phyloP scores from a whole-genome alignment of 306 rosid species.

The Lupinus albus region DNA sequence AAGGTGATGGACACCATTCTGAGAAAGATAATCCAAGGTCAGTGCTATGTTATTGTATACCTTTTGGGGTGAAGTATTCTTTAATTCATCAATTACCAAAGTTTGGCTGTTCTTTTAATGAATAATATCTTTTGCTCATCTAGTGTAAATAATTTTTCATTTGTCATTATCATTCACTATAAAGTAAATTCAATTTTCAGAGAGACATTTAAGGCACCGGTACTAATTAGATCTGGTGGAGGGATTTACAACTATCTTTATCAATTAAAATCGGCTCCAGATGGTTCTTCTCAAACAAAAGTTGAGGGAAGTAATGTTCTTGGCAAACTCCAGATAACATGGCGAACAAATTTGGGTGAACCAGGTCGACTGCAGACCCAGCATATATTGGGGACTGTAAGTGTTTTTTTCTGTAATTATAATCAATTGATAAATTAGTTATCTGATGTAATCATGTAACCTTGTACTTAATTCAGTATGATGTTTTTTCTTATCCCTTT shows the following conservation, averaged over 20 bases:
- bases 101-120: slow-evolving; percentile 23
- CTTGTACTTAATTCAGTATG: slow-evolving; percentile 15
- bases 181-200: slow-evolving; percentile 51
- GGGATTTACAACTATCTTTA: slow-evolving; percentile 94
- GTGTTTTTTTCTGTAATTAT: slow-evolving; percentile 44
- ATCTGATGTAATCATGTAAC: slow-evolving; percentile 31
- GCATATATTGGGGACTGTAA: slow-evolving; percentile 94
- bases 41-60: slow-evolving; percentile 36
- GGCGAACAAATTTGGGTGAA: slow-evolving; percentile 98
- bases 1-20: slow-evolving; percentile 64
- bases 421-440: slow-evolving; percentile 14
- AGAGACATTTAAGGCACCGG: slow-evolving; percentile 69
- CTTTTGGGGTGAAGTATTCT: slow-evolving; percentile 31
- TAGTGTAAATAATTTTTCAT: slow-evolving; percentile 1
- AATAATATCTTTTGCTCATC: slow-evolving; percentile 8
- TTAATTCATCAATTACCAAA: slow-evolving; percentile 12
- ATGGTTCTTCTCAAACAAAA: slow-evolving; percentile 59
- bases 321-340: slow-evolving; percentile 96
- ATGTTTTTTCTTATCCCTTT: background rate
- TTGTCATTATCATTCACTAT: slow-evolving; percentile 34
- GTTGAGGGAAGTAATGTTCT: slow-evolving; percentile 95
- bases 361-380: slow-evolving; percentile 97
- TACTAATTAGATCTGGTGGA: slow-evolving; percentile 83
- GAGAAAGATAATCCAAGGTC: slow-evolving; percentile 62
- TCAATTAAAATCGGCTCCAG: slow-evolving; percentile 64